Evolutionary conservation across 1,139 yeast species (phyloP), one percentile per base, ranked within the genome.

Genomic region (Eremothecium cymbalariae): DNA sequence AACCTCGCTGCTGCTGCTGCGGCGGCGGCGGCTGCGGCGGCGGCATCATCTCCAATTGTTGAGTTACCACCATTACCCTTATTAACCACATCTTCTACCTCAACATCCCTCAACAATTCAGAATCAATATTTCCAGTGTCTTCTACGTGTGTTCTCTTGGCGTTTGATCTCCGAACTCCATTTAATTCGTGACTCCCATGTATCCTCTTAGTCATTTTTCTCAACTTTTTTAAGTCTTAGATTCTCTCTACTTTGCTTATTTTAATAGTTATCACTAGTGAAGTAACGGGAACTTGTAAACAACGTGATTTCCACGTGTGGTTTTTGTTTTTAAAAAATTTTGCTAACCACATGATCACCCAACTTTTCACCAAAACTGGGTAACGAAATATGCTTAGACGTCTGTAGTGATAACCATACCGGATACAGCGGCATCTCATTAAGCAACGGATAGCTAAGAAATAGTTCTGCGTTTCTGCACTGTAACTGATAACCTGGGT

Each of bases 11-110:
- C 31, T 11, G 25, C 15, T 15, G 22, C 18, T 14, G 17, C 14
- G 21, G 27, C 30, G 8, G 39, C 28, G 12, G 35, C 28, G 8
- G 38, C 38, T n/a, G 40, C 38, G 13, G 28, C 30, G 18, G 35
- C 29, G 17, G 30, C 27, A 12, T 34, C 33, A 19, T 31, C 25
- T 11, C 26, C 21, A 23, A 17, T 28, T 14, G 28, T 36, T 16
- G 30, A 18, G 28, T 19, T 22, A 13, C 13, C 19, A 22, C n/a
- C 13, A 14, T 27, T 27, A 8, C 15, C 30, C 30, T 27, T 27
- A 27, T 27, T 27, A 8, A 27, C 30, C 4, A 17, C 30, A 16
- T 27, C 21, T 8, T 27, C 30, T 8, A 27, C 30, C 8, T 27
- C 30, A 9, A 27, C 30, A 18, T n/a, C 30, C 14, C 30, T n/a